Evolutionary conservation across 2,329 filamentous ascomycete species (phyloP), one percentile per base, ranked within the genome.

Genomic region (Ceratocystis destructans): DNA sequence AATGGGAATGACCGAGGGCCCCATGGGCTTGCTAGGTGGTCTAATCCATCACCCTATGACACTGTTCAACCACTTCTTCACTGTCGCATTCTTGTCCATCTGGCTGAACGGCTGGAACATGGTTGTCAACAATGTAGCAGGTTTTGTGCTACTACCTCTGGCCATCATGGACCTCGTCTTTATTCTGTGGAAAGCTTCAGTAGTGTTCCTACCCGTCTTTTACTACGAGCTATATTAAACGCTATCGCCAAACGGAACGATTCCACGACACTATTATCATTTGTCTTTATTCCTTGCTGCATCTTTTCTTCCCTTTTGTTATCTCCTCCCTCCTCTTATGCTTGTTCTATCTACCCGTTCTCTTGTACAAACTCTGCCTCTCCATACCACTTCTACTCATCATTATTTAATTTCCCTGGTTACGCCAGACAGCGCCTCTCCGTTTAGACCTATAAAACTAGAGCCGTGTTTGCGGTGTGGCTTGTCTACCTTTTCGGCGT

Each of bases 1-100:
- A 73, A 80, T 86, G 61, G 84, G 85, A 68, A 84, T 86, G 75
- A 83, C 90, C 25, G 84, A 89, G 69, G 90, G 88, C 44, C 94
- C 94, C 2, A 85, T 88, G 59, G 88, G 89, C 37, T 79, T 99
- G 68, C 80, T 99, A 7, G 90, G 84, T 0, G 94, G 91, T 15
- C 82, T 97, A 67, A 86, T 96, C 70, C 83, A 86, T 62, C 83
- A 86, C 65, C 94, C 94, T 0, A 75, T 86, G 64, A 82, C 91
- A 48, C 84, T 99, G 48, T 86, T 94, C 71, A 89, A 88, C 74
- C 94, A 99, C 76, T 99, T 99, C 79, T 99, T 96, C 77, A 84
- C 86, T 33, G 94, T 99, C 41, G 94, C 94, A 2, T 85, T 97
- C 70, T 83, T 96, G 70, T 86, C 87, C 31, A 90, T 97, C 70